phyloP scores from a whole-genome alignment of 1,284 basidiomycete genomes.

The Schizophyllum commune region DNA sequence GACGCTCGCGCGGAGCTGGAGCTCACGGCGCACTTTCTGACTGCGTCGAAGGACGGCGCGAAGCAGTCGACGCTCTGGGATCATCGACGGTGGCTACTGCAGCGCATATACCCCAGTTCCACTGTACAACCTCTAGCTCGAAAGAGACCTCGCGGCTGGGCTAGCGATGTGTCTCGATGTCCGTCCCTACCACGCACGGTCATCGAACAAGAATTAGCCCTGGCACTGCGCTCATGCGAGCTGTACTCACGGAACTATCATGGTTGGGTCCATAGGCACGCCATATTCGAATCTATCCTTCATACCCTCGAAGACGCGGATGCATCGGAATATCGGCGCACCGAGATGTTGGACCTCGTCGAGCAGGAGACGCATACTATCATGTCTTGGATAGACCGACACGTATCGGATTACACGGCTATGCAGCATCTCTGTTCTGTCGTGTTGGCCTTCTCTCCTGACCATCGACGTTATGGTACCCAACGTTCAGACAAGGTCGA shows the following conservation, averaged over 20 bases:
- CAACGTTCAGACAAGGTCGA: too few species aligned
- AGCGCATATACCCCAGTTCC: constrained; percentile 17
- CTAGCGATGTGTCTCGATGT: background rate
- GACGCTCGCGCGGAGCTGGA: constrained; percentile 36
- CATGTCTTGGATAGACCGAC: constrained; percentile 45
- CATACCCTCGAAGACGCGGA: constrained; percentile 7
- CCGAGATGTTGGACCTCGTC: background rate
- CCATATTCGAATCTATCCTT: constrained; percentile 30
- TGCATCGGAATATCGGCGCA: constrained; percentile 21
- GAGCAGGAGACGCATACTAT: constrained; percentile 16
- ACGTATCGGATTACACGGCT: constrained; percentile 60
- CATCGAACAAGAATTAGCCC: constrained; percentile 35
- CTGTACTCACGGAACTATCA: constrained; percentile 61
- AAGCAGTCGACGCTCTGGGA: constrained; percentile 64
- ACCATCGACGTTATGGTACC: too few species aligned
- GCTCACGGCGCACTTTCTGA: constrained; percentile 39
- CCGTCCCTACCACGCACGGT: constrained; percentile 19
- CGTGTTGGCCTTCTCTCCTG: constrained; percentile 14
- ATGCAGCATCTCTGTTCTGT: constrained; percentile 43
- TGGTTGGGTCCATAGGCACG: constrained; percentile 53
- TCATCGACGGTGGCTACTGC: constrained; percentile 57
- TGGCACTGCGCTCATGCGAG: constrained; percentile 42
- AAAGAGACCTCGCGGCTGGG: background rate
- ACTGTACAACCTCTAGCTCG: constrained; percentile 7
- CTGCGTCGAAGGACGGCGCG: constrained; percentile 40